A percentile compares a stretch with the other conserved stretches of the same genome.
Evolutionary conservation across 257 asterid genomes (phyloP).

Genomic region (Nicotiana tabacum): DNA sequence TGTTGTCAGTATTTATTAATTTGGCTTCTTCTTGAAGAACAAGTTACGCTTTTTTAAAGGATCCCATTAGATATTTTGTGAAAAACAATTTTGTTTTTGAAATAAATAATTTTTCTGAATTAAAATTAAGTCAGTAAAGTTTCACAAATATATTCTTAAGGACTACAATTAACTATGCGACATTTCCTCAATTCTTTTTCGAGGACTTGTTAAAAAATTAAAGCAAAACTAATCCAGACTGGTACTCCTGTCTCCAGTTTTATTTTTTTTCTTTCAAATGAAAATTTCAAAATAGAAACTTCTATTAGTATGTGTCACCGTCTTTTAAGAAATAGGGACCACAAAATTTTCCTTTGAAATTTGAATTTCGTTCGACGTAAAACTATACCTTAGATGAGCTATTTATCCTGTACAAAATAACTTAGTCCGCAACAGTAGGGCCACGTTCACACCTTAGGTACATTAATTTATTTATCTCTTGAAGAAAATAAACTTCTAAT

Average conservation of each 20-base stretch:
- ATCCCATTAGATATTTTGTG: neutral
- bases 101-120: too few species aligned
- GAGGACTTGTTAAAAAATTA: neutral
- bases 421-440: too few species aligned
- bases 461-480: too few species aligned
- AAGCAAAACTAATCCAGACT: neutral
- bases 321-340: neutral
- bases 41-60: neutral
- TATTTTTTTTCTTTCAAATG: neutral
- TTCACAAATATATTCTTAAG: neutral
- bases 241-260: neutral
- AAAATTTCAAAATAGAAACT: neutral
- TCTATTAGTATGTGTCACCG: neutral
- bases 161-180: neutral
- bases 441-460: too few species aligned
- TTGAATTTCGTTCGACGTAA: too few species aligned
- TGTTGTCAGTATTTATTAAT: neutral
- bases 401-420: too few species aligned
- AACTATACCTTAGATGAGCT: too few species aligned
- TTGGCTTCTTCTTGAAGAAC: conserved; percentile 16
- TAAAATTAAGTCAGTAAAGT: too few species aligned
- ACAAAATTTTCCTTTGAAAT: too few species aligned
- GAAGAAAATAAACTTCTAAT: neutral
- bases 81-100: too few species aligned
- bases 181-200: neutral